phyloP scores from a whole-genome alignment of 257 asterid genomes.

The Phtheirospermum japonicum region DNA sequence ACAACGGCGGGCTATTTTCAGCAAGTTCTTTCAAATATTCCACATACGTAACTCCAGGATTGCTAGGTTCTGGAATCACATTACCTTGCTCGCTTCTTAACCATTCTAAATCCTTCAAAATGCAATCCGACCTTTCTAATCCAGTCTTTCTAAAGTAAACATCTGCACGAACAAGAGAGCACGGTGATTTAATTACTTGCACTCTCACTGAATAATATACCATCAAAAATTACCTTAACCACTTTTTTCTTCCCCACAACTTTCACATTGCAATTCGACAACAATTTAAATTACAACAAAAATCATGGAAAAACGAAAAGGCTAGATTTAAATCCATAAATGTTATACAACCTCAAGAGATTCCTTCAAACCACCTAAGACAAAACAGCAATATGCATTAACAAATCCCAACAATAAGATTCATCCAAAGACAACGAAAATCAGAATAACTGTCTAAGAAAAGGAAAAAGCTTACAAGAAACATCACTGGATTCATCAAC shows the following conservation, averaged over 20 bases:
- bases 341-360: no score
- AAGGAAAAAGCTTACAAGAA: conserved; percentile 55
- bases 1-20: conserved; percentile 66
- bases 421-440: no score
- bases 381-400: no score
- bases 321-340: no score
- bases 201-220: not conserved
- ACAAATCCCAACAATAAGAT: no score
- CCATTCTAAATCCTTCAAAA: conserved; percentile 69
- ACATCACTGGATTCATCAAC: conserved; percentile 90
- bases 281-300: no score
- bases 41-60: conserved; percentile 60
- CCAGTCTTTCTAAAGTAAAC: conserved; percentile 94
- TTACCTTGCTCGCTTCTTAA: conserved; percentile 51
- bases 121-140: conserved; percentile 61
- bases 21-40: conserved; percentile 74
- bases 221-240: not conserved
- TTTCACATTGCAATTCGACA: not conserved
- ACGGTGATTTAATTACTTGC: not conserved
- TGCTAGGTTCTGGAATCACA: conserved; percentile 71
- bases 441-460: not conserved
- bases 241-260: no score
- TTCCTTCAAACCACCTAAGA: no score
- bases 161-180: conserved; percentile 43
- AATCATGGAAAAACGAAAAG: no score